Conservation (phyloP, 2,329 filamentous ascomycete species). For the Monilinia laxa region DNA sequence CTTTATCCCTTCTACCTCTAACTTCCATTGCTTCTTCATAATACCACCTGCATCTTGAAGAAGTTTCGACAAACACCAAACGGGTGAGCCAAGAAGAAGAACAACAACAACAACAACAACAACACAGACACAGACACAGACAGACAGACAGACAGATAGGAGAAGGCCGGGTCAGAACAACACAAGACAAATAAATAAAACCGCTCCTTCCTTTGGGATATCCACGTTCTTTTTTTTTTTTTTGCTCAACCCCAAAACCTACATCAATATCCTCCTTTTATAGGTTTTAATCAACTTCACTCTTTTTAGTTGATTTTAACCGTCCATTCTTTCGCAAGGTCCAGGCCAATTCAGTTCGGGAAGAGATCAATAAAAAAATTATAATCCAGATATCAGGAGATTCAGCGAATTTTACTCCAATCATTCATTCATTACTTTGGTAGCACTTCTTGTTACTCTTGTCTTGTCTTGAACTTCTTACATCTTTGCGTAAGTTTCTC, state of each 20-base stretch:
- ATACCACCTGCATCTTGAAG: conserved; percentile 18
- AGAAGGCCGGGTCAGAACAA: no score
- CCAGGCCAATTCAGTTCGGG: conserved; percentile 11
- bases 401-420: conserved; percentile 19
- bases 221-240: conserved; percentile 37
- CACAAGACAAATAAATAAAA: no score
- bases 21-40: conserved; percentile 24
- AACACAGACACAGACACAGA: no score
- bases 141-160: neutral
- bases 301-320: conserved; percentile 44
- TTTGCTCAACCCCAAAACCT: neutral
- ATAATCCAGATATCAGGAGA: neutral
- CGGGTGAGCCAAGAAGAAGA: neutral
- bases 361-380: conserved; percentile 3
- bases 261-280: conserved; percentile 1
- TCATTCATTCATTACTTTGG: conserved; percentile 12
- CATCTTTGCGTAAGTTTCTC: conserved; percentile 33
- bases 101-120: neutral
- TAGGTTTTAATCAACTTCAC: conserved; percentile 44
- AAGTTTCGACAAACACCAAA: neutral
- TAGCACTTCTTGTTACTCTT: conserved; percentile 11
- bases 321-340: conserved; percentile 42
- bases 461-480: conserved; percentile 25
- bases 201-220: conserved; percentile 39
- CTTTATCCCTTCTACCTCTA: conserved; percentile 9